These are phyloP conservation scores for Patellaria atrata DNA, from an alignment of 495 filamentous ascomycete species.

Conservation along the genomic window DNA sequence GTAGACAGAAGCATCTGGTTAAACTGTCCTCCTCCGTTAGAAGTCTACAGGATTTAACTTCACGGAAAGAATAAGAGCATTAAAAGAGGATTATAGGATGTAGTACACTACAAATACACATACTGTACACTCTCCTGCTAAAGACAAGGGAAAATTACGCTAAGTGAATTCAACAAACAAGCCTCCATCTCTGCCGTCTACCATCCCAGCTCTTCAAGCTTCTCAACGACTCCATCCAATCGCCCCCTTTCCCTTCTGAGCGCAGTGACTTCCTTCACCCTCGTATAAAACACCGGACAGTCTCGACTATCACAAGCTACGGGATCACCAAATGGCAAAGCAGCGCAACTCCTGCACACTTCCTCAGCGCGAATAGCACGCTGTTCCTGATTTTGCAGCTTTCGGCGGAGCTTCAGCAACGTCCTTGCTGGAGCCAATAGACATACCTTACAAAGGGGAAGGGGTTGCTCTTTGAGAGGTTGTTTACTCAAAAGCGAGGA, in stretches of 20 bases:
- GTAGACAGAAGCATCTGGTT: too few species aligned
- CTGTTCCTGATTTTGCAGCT: constrained; percentile 48
- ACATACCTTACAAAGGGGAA: constrained; percentile 55
- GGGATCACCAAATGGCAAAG: constrained; percentile 53
- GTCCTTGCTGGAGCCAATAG: constrained; percentile 38
- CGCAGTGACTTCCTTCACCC: constrained; percentile 53
- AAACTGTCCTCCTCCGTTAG: too few species aligned
- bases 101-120: too few species aligned
- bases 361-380: constrained; percentile 49
- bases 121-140: too few species aligned
- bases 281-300: constrained; percentile 83
- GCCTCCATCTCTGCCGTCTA: too few species aligned
- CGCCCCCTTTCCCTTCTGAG: constrained; percentile 40
- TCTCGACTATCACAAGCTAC: constrained; percentile 79
- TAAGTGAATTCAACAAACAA: too few species aligned
- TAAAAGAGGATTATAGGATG: too few species aligned
- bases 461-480: constrained; percentile 3
- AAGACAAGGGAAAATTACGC: too few species aligned
- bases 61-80: too few species aligned
- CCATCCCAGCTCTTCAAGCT: constrained; percentile 23
- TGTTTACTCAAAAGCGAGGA: constrained; percentile 6
- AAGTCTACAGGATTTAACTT: too few species aligned
- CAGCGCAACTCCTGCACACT: constrained; percentile 73
- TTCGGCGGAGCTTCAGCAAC: constrained; percentile 43
- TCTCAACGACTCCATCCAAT: constrained; percentile 19